A percentile compares a stretch with the other conserved stretches of the same genome.
phyloP scores from a whole-genome alignment of 2,329 filamentous ascomycete genomes.

The Neofusicoccum laricinum region DNA sequence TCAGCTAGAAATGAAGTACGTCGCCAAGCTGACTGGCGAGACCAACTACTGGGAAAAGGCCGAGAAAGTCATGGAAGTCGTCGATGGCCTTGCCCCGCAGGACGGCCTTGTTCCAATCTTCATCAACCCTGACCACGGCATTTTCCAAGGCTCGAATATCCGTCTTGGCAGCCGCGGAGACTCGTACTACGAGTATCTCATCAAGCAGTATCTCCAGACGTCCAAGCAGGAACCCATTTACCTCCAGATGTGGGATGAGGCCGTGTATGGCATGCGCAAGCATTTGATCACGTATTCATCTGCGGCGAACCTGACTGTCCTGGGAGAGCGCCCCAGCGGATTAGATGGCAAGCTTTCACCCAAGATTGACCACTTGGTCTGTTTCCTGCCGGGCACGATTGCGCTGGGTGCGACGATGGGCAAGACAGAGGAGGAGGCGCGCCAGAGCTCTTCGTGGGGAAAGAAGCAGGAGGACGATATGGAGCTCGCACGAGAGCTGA shows the following conservation, averaged over 20 bases:
- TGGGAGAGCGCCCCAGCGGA: conserved; percentile 80
- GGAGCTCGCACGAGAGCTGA: conserved; percentile 80
- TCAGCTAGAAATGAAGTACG: conserved; percentile 95
- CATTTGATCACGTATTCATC: conserved; percentile 88
- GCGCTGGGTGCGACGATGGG: conserved; percentile 84
- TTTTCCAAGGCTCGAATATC: conserved; percentile 81
- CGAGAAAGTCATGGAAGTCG: conserved; percentile 86
- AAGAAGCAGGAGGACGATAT: conserved; percentile 83
- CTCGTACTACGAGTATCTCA: conserved; percentile 98
- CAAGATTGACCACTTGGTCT: conserved; percentile 98
- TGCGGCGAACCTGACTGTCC: conserved; percentile 76
- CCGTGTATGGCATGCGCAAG: conserved; percentile 80
- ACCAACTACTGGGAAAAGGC: conserved; percentile 87
- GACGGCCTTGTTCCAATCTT: conserved; percentile 92
- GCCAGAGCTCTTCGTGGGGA: conserved; percentile 68
- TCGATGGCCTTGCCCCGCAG: conserved; percentile 75
- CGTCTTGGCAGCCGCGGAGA: conserved; percentile 90
- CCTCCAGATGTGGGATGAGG: conserved; percentile 87
- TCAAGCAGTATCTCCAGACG: conserved; percentile 97
- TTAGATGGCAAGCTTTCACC: conserved; percentile 64
- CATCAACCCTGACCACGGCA: conserved; percentile 73
- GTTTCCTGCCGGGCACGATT: conserved; percentile 96
- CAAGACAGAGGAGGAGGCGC: conserved; percentile 69
- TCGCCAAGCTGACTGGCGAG: conserved; percentile 92
- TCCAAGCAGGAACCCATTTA: conserved; percentile 83